phyloP scores from a whole-genome alignment of 1,284 basidiomycete genomes.

The Afroboletus lepidellus region DNA sequence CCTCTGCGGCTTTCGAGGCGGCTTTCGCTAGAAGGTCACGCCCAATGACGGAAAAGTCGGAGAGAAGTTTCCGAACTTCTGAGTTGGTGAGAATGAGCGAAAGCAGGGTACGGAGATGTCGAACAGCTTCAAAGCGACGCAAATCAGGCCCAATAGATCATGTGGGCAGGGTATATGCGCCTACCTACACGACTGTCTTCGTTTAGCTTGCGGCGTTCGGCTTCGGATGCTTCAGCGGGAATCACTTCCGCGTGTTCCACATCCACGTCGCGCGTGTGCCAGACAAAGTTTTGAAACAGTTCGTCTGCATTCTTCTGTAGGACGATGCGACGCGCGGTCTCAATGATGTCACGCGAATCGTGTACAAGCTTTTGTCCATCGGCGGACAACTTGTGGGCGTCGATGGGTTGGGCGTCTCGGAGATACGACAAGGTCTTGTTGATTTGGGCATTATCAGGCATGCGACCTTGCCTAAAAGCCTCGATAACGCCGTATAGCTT shows the following conservation, averaged over 20 bases:
- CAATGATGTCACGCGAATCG: slow-evolving; percentile 73
- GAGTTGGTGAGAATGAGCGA: slow-evolving; percentile 86
- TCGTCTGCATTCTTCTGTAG: slow-evolving; percentile 86
- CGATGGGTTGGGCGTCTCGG: slow-evolving; percentile 64
- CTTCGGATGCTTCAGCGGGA: slow-evolving; percentile 45
- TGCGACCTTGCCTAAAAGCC: slow-evolving; percentile 74
- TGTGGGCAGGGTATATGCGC: slow-evolving; percentile 8
- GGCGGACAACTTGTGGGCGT: slow-evolving; percentile 63
- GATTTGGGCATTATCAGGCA: slow-evolving; percentile 82
- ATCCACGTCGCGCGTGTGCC: slow-evolving; percentile 66
- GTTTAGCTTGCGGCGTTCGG: slow-evolving; percentile 55
- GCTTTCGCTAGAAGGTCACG: slow-evolving; percentile 84
- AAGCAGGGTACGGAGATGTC: slow-evolving; percentile 83
- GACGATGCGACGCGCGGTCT: slow-evolving; percentile 69
- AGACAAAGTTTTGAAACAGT: slow-evolving; percentile 85
- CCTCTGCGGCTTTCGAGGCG: slow-evolving; percentile 73
- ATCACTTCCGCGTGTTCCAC: slow-evolving; percentile 42
- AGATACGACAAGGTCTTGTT: slow-evolving; percentile 72
- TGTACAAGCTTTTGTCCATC: slow-evolving; percentile 77
- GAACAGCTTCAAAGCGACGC: slow-evolving; percentile 51
- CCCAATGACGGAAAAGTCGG: slow-evolving; percentile 80
- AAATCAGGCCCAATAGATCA: background rate
- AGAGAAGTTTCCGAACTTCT: slow-evolving; percentile 86
- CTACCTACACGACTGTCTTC: slow-evolving; percentile 62
- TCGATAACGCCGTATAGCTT: slow-evolving; percentile 75